Evolutionary conservation across 257 asterid genomes (phyloP), one percentile per base, ranked within the genome.

Genomic region (Paraleonurus japonicus): DNA sequence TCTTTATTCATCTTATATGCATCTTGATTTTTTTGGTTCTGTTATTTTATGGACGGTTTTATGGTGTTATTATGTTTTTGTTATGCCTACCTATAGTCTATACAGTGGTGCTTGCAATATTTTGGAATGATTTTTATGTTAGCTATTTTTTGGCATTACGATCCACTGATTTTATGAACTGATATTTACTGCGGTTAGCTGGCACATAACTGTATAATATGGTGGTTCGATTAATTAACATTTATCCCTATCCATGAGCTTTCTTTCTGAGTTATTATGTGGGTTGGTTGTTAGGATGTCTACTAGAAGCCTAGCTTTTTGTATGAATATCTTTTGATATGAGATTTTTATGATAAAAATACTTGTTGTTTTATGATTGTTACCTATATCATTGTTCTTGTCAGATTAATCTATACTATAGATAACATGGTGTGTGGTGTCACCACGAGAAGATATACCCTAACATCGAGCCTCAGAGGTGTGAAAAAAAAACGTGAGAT

Each of bases 121-220:
- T 57, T 32, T 65, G 32, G 24, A 51, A 45, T 76, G 77, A 45
- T 43, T 65, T 62, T 30, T 43, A 61, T 30, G 45, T 51, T 65
- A 30, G 32, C 59, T 39, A 54, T 58, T 51, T 35, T 70, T 70
- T 51, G 61, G 71, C 64, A 48, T 47, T 71, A 73, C 70, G 65
- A 78, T 78, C 81, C 75, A 71, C 81, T 65, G 62, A 60, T 70
- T 60, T 70, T 75, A 57, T 64, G 73, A 27, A 30, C 76, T 20
- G 64, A 45, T 12, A 23, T 73, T 60, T 68, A 61, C 62, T 24
- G 64, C 3, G 53, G 26, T 73, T 78, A 48, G 76, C 22, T 70
- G 62, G 39, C 33, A 10, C 39, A 19, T 62, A 71, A 75, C 62
- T 75, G 76, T 55, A 65, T 50, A 39, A 70, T 66, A 57, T 80